Conservation (phyloP, 495 filamentous ascomycete genomes). For the Margaritispora aquatica region DNA sequence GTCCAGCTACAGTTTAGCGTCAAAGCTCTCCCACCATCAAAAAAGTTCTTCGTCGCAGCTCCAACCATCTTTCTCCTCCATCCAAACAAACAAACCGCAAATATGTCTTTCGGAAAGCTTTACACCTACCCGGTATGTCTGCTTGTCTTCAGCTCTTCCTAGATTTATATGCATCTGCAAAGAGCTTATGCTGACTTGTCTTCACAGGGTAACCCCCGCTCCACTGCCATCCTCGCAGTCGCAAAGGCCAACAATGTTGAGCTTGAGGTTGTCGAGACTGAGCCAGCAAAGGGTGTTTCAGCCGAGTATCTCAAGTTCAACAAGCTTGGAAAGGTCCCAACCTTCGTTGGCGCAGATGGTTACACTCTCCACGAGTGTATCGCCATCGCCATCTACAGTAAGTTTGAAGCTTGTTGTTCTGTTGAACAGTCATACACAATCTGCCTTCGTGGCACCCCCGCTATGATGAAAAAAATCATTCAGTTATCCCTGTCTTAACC, state of each 20-base stretch:
- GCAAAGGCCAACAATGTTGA: constrained; percentile 95
- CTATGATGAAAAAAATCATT: constrained; percentile 76
- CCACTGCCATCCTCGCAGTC: constrained; percentile 78
- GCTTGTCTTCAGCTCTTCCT: neutral
- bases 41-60: constrained; percentile 3
- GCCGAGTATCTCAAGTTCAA: constrained; percentile 79
- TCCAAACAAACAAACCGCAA: constrained; percentile 55
- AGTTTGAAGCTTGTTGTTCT: constrained; percentile 34
- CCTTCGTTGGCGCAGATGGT: constrained; percentile 90
- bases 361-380: constrained; percentile 84
- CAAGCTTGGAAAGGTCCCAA: constrained; percentile 82
- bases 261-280: constrained; percentile 70
- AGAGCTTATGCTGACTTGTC: constrained; percentile 6
- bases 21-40: neutral
- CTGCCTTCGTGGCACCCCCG: constrained; percentile 12
- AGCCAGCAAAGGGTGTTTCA: constrained; percentile 50
- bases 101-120: constrained; percentile 76
- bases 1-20: neutral
- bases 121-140: constrained; percentile 74
- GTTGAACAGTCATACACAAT: constrained; percentile 9
- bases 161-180: neutral
- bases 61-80: constrained; percentile 21
- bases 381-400: constrained; percentile 96
- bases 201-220: constrained; percentile 76
- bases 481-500: constrained; percentile 99